phyloP scores from a whole-genome alignment of 345 rosid genomes.

The Hibiscus syriacus region DNA sequence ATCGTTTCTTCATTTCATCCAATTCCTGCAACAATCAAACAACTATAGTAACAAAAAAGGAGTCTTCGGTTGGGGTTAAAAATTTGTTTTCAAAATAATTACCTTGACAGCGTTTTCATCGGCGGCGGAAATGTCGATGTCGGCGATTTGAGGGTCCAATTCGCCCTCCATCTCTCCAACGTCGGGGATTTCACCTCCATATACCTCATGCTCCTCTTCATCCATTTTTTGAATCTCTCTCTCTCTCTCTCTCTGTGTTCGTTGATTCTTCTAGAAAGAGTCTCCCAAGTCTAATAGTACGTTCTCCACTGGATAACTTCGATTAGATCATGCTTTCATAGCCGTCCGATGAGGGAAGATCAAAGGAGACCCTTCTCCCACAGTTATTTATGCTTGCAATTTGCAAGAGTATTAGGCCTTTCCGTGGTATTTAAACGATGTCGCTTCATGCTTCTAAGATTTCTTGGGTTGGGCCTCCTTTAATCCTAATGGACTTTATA shows the following conservation, averaged over 20 bases:
- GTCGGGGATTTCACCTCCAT: conserved; percentile 94
- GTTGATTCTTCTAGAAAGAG: background rate
- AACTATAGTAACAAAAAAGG: background rate
- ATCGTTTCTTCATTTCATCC: conserved; percentile 93
- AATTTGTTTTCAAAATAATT: background rate
- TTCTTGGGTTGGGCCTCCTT: too few relatives aligned
- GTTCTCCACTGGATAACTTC: background rate
- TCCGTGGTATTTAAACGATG: too few relatives aligned
- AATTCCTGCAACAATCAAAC: conserved; percentile 47
- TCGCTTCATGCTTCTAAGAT: too few relatives aligned
- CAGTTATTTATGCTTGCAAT: background rate
- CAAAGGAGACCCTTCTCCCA: background rate
- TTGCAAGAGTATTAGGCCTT: background rate
- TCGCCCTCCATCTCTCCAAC: conserved; percentile 75
- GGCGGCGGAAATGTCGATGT: conserved; percentile 64
- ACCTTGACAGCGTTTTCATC: conserved; percentile 87
- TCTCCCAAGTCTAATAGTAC: background rate
- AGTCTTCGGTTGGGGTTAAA: background rate
- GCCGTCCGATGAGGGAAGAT: background rate
- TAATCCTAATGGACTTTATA: background rate
- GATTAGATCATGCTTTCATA: background rate
- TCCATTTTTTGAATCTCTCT: conserved; percentile 62
- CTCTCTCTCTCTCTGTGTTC: background rate
- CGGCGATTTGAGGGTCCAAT: conserved; percentile 50
- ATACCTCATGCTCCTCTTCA: conserved; percentile 95